Conservation (phyloP, 805 yeast species). For the Lachancea sp. region DNA sequence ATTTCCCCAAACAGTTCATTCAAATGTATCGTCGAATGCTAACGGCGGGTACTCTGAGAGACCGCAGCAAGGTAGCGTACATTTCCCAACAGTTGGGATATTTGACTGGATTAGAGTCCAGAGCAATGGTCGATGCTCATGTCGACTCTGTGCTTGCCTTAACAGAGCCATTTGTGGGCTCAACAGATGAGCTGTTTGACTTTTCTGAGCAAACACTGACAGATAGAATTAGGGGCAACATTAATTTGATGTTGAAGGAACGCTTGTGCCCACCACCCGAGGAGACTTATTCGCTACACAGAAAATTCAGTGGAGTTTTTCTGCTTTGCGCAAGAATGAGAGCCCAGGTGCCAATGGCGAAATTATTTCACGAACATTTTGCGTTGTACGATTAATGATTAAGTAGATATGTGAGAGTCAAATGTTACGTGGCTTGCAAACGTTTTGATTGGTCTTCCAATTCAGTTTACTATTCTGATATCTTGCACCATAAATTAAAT, state of each 20-base stretch:
- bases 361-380: slow-evolving; percentile 69
- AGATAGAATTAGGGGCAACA: slow-evolving; percentile 82
- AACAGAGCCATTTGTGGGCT: slow-evolving; percentile 84
- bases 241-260: slow-evolving; percentile 83
- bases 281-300: slow-evolving; percentile 92
- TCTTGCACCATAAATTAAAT: no score
- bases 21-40: slow-evolving; percentile 61
- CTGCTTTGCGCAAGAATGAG: slow-evolving; percentile 78
- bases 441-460: no score
- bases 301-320: slow-evolving; percentile 92
- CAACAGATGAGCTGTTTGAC: slow-evolving; percentile 43
- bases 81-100: slow-evolving; percentile 75
- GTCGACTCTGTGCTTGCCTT: slow-evolving; percentile 82
- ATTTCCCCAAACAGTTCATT: slow-evolving; percentile 62
- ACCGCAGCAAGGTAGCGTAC: slow-evolving; percentile 55
- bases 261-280: slow-evolving; percentile 96
- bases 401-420: no score
- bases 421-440: no score
- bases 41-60: slow-evolving; percentile 65
- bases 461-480: no score
- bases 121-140: slow-evolving; percentile 85
- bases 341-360: slow-evolving; percentile 76
- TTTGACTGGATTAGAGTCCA: slow-evolving; percentile 84
- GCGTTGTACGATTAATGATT: slow-evolving; percentile 34
- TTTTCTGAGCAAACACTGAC: slow-evolving; percentile 86